phyloP scores from a whole-genome alignment of 345 rosid species.

The Rhodamnia rubescens region DNA sequence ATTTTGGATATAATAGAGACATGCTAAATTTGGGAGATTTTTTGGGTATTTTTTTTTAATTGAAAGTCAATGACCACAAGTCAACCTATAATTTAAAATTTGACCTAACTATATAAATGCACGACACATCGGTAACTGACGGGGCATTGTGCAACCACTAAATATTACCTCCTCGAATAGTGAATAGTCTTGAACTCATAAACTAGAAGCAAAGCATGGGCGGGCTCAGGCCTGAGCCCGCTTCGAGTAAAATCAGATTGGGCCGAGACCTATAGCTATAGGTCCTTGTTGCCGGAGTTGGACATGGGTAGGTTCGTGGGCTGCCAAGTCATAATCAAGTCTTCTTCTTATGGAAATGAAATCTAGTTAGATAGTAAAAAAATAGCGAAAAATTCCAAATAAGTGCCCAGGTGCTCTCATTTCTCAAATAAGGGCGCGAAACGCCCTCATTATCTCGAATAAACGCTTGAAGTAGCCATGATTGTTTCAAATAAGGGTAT shows the following conservation, averaged over 20 bases:
- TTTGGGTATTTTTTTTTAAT: background rate
- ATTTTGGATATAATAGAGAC: too few species aligned
- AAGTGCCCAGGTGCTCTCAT: too few species aligned
- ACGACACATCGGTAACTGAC: background rate
- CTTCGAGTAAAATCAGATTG: background rate
- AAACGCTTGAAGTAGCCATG: too few species aligned
- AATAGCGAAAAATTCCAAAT: too few species aligned
- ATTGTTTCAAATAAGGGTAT: too few species aligned
- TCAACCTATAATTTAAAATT: background rate
- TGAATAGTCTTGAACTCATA: background rate
- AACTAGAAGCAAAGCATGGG: background rate
- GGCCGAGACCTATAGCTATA: background rate
- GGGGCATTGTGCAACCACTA: background rate
- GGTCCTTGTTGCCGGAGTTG: background rate
- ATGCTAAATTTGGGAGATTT: too few species aligned
- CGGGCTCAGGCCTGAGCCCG: fast-evolving
- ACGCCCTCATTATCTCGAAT: too few species aligned
- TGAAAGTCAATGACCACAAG: background rate
- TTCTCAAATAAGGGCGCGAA: too few species aligned
- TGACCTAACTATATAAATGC: background rate
- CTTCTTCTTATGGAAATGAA: background rate
- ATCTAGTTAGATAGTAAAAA: background rate
- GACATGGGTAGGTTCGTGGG: background rate
- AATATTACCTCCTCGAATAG: background rate
- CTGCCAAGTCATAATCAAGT: background rate